A percentile compares a stretch with the other conserved stretches of the same genome.
Evolutionary conservation across 1,139 yeast genomes (phyloP).

Genomic region (Protomyces arabidopsidicola): DNA sequence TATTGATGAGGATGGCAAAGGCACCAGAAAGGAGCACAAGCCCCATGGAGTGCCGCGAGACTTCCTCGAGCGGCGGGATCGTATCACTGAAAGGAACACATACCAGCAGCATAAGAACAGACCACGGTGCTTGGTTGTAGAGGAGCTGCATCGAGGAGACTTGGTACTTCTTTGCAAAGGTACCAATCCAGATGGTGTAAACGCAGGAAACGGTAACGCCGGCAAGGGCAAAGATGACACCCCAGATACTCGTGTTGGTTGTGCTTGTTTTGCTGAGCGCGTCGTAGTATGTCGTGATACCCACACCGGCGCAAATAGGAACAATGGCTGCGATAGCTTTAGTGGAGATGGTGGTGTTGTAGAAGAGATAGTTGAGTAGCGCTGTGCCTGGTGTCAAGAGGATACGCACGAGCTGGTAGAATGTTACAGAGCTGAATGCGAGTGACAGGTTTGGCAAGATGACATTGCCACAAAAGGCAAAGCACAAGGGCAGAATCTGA

Average conservation of each 20-base stretch:
- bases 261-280: constrained; percentile 11
- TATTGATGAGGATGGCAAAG: constrained; percentile 23
- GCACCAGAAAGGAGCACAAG: constrained; percentile 21
- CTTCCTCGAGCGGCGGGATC: constrained; percentile 10
- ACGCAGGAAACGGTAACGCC: constrained; percentile 24
- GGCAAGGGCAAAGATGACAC: constrained; percentile 15
- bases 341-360: constrained; percentile 17
- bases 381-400: constrained; percentile 25
- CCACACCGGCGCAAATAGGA: constrained; percentile 22
- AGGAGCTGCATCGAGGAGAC: constrained; percentile 25
- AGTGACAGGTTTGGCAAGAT: constrained; percentile 23
- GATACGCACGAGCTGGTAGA: constrained; percentile 24
- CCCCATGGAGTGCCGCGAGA: constrained; percentile 8
- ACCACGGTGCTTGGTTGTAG: constrained; percentile 23
- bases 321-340: constrained; percentile 11
- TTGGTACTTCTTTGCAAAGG: constrained; percentile 21
- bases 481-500: constrained; percentile 22
- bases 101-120: constrained; percentile 10
- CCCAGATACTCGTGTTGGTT: constrained; percentile 16
- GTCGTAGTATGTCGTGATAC: constrained; percentile 22
- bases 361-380: constrained; percentile 17
- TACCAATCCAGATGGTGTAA: constrained; percentile 27
- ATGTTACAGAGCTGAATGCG: constrained; percentile 21
- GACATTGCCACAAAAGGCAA: constrained; percentile 26
- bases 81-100: constrained; percentile 24